Base-by-base conservation (phyloP, 805 yeast genomes). In the Wickerhamomyces mucosus region DNA sequence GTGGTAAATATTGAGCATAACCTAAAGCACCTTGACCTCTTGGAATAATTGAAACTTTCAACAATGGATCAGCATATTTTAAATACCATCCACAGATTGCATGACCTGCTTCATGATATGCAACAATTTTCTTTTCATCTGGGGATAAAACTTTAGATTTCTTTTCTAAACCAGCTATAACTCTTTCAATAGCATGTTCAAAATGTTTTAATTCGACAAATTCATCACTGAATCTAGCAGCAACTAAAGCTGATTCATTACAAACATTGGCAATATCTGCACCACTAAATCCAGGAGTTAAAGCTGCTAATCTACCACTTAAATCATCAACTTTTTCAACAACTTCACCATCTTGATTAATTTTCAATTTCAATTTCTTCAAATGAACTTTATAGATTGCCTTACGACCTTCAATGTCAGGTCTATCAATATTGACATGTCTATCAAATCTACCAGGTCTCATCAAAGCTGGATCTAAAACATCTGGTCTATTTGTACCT, bases 371-470 rank as follows among this genome's bases (percentile, higher is more conserved):
- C 41, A 81, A 64, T 48, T 75, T 75, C 24, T 61, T 55, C 53
- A 88, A 65, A 48, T 88, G 94, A 21, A 88, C 95, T 40, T 69
- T 69, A 55, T 80, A 88, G 32, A 88, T 84, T 29, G 76, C 86
- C 50, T 81, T 81, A 51, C 96, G 75, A 26, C 96, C 96, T 52
- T 78, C 85, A 19, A 88, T 65, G 48, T 83, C 94, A 6, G 96
- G 96, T 35, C 73, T 70, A 55, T 86, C 96, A 43, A 88, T 76
- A 41, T 76, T 67, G 38, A 88, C 76, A 53, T 86, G 94, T 54
- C 96, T 71, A 55, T 86, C 96, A 49, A 88, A 88, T 63, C 96
- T 73, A 15, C 96, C 96, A 0, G 96, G 96, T 64, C 96, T 78
- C 63, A 85, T 65, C 41, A 88, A 63, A 3, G 96, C 96, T 39